phyloP scores from a whole-genome alignment of 805 yeast species.

The Grigorovia humatica region DNA sequence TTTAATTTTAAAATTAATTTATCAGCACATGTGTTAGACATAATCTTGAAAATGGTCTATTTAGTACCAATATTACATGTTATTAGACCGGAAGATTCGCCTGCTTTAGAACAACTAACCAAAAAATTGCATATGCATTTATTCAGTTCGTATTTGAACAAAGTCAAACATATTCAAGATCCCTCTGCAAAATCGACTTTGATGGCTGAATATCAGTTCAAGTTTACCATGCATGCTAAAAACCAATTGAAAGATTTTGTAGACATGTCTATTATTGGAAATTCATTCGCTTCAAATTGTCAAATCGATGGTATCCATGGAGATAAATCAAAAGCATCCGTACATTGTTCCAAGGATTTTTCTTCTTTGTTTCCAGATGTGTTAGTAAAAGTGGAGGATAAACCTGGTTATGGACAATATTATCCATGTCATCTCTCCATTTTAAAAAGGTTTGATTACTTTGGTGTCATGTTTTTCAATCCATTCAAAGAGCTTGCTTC shows the following conservation, averaged over 20 bases:
- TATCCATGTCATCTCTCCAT: slow-evolving; percentile 61
- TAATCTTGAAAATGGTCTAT: slow-evolving; percentile 28
- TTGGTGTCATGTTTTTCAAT: slow-evolving; percentile 51
- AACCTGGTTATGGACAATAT: slow-evolving; percentile 23
- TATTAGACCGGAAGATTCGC: slow-evolving; percentile 24
- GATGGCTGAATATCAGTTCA: slow-evolving; percentile 25
- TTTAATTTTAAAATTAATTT: not conserved
- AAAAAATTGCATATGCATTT: slow-evolving; percentile 28
- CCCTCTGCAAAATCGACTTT: slow-evolving; percentile 27
- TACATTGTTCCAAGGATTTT: not conserved
- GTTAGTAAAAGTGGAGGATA: slow-evolving; percentile 29
- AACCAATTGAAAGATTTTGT: slow-evolving; percentile 17
- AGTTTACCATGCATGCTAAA: slow-evolving; percentile 25
- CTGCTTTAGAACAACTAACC: slow-evolving; percentile 27
- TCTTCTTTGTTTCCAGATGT: slow-evolving; percentile 36
- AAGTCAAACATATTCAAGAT: slow-evolving; percentile 20
- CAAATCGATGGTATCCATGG: too few relatives aligned
- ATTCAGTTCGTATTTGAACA: slow-evolving; percentile 29
- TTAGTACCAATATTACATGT: slow-evolving; percentile 33
- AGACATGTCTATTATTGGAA: slow-evolving; percentile 13
- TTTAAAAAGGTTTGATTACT: slow-evolving; percentile 52
- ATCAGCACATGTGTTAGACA: slow-evolving; percentile 10
- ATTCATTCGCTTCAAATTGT: not conserved
- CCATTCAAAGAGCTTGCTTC: slow-evolving; percentile 30
- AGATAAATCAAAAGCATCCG: not conserved